Percentiles rank a stretch among this genome's conserved stretches.
These are phyloP conservation scores for Ustilago crameri DNA, from an alignment of 1,284 basidiomycete species.

Conservation along the genomic window DNA sequence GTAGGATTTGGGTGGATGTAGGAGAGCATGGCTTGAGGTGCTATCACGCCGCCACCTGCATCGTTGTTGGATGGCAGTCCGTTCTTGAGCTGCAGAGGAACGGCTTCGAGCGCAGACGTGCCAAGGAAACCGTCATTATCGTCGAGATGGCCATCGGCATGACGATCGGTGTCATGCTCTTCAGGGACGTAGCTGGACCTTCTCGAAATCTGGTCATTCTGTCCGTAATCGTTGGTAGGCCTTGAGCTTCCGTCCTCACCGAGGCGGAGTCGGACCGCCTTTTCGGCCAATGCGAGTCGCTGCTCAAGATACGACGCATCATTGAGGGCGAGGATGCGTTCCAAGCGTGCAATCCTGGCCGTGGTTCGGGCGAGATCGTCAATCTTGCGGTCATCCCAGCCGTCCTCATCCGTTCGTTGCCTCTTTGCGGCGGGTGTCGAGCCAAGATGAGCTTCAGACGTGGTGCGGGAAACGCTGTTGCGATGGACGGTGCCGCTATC, in stretches of 20 bases:
- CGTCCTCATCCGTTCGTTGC: slow-evolving; percentile 21
- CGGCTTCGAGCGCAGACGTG: slow-evolving; percentile 43
- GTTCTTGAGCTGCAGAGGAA: slow-evolving; percentile 42
- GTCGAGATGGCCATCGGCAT: slow-evolving; percentile 42
- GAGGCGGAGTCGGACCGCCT: slow-evolving; percentile 27
- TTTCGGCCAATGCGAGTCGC: slow-evolving; percentile 41
- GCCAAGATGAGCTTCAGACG: slow-evolving; percentile 25
- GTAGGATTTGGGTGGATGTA: slow-evolving; percentile 51
- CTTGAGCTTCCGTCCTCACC: slow-evolving; percentile 24
- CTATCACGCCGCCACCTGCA: slow-evolving; percentile 19
- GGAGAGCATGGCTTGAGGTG: slow-evolving; percentile 28
- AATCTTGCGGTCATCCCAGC: slow-evolving; percentile 46
- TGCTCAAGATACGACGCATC: slow-evolving; percentile 44
- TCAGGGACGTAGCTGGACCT: slow-evolving; percentile 34
- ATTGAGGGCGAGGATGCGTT: slow-evolving; percentile 40
- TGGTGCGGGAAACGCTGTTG: slow-evolving; percentile 25
- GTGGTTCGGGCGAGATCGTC: slow-evolving; percentile 44
- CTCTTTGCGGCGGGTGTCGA: slow-evolving; percentile 17
- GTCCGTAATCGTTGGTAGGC: slow-evolving; percentile 2
- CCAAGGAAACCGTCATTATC: slow-evolving; percentile 51
- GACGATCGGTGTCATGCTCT: slow-evolving; percentile 35
- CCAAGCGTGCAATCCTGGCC: slow-evolving; percentile 35
- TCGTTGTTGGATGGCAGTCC: slow-evolving; percentile 18
- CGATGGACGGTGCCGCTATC: slow-evolving; percentile 24
- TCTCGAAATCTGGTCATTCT: slow-evolving; percentile 16